Base-by-base conservation (phyloP, 2,329 filamentous ascomycete species). In the Aspergillus sp. region DNA sequence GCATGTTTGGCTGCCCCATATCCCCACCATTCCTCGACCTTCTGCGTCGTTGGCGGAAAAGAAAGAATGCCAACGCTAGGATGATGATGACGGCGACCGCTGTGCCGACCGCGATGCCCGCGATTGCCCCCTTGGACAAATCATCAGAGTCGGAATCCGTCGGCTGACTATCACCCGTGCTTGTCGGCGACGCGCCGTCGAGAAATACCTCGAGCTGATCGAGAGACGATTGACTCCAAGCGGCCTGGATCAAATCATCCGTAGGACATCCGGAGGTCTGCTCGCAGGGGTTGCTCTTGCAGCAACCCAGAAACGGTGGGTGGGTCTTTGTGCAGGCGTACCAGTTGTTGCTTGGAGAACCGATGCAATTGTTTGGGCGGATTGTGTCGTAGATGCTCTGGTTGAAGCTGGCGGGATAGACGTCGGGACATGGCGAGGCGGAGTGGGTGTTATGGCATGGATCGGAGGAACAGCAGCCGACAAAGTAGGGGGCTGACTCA, bases 351-450 rank as follows among this genome's bases (percentile, higher is more conserved):
- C 14, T 16, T 14, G 14, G 14, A 7, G 35, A 13, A 22, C 13
- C 11, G 19, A 42, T 42, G 19, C 40, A 42, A 17, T n/a, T 42
- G 17, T 42, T 42, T 17, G 40, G 40, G 4, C 40, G 40, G 40
- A 24, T 1, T 5, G 19, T 10, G 19, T 14, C 19, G 19, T 42
- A 42, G 6, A 20, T 20, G 4, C 11, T 22, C 14, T 13, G 4
- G 16, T 20, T 42, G 16, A 42, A 20, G 16, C 17, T 22, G 11
- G 40, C 40, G 0, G 73, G 50, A 44, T 58, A 50, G 13, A 54
- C 8, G 80, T 40, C 79, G 83, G 1, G 82, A 79, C 36, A 83
- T 73, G 22, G 81, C 78, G 7, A 83, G 61, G 54, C 48, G 11
- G 40, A 5, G 16, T 42, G 6, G 52, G 43, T 53, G 51, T 53